Base-by-base conservation (phyloP, 2,329 filamentous ascomycete genomes). In the Berkeleyomyces rouxiae region DNA sequence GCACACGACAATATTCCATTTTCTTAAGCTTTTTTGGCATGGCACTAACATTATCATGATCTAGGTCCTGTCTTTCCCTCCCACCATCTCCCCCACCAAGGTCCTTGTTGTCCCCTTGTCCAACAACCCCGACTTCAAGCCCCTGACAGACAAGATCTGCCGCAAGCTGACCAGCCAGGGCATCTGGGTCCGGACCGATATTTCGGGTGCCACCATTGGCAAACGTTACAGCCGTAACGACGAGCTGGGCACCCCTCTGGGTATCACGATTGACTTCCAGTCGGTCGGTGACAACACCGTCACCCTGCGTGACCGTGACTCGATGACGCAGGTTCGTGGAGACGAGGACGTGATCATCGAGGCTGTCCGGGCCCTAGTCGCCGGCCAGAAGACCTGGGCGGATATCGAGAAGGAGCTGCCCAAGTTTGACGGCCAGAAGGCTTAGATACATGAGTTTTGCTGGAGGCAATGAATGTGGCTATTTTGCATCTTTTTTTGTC, bases 251-350 rank as follows among this genome's bases (percentile, higher is more conserved):
- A 95, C 90, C 33, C 88, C 90, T 2, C 84, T 95, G 67, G 90
- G 88, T 70, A 83, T 96, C 71, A 95, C 90, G 0, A 81, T 95
- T 63, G 90, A 96, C 74, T 95, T 95, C 80, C 87, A 95, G 77
- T 91, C 87, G 46, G 77, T 95, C 67, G 82, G 91, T 73, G 88
- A 95, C 72, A 82, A 82, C 70, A 86, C 85, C 3, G 82, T 91
- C 70, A 95, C 90, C 1, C 80, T 95, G 65, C 79, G 90, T 69
- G 90, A 95, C 71, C 83, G 88, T 65, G 90, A 96, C 74, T 84
- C 84, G 37, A 95, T 86, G 62, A 85, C 85, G 72, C 90, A 95
- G 75, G 88, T 95, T 60, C 84, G 90, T 63, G 86, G 86, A 4
- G 82, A 81, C 64, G 80, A 90, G 70, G 85, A 88, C 23, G 84